Evolutionary conservation across 208 protist genomes (phyloP).

Genomic region (Strigomonas culicis): DNA sequence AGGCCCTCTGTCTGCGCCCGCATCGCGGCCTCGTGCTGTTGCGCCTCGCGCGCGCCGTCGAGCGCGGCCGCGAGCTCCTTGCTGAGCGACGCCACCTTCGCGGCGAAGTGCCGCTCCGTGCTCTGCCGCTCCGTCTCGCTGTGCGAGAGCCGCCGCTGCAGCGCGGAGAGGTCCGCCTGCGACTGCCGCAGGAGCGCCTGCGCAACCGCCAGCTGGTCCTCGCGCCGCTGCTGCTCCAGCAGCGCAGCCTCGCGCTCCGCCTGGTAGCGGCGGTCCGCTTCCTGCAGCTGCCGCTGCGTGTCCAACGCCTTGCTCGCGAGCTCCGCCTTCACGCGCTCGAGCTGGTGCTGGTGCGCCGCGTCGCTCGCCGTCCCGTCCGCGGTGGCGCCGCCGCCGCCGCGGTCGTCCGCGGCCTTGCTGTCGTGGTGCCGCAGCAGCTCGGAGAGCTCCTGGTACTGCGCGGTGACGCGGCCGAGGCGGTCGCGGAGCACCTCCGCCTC

Average conservation of each 20-base stretch:
- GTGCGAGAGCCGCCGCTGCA: constrained; percentile 30
- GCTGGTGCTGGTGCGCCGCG: constrained; percentile 19
- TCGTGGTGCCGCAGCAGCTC: background rate
- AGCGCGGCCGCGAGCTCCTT: constrained; percentile 45
- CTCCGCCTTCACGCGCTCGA: constrained; percentile 34
- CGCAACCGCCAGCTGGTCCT: constrained; percentile 55
- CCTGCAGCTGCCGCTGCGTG: constrained; percentile 21
- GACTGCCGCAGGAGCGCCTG: constrained; percentile 60
- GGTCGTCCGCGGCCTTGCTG: background rate
- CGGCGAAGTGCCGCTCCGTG: constrained; percentile 39
- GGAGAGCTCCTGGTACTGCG: constrained; percentile 24
- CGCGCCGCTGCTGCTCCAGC: constrained; percentile 52
- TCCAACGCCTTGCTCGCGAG: constrained; percentile 32
- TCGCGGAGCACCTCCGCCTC: constrained; percentile 11
- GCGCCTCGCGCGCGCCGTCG: constrained; percentile 25
- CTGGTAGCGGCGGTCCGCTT: background rate
- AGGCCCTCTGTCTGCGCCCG: constrained; percentile 24
- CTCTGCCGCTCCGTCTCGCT: constrained; percentile 43
- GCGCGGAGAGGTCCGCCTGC: constrained; percentile 34
- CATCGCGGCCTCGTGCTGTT: constrained; percentile 16
- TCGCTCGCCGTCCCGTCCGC: background rate
- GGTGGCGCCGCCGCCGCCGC: background rate
- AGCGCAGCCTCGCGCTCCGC: constrained; percentile 13
- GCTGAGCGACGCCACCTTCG: constrained; percentile 42
- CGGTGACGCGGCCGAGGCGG: constrained; percentile 18